These are phyloP conservation scores for Neurospora sp. DNA, from an alignment of 495 filamentous ascomycete species.

Conservation along the genomic window DNA sequence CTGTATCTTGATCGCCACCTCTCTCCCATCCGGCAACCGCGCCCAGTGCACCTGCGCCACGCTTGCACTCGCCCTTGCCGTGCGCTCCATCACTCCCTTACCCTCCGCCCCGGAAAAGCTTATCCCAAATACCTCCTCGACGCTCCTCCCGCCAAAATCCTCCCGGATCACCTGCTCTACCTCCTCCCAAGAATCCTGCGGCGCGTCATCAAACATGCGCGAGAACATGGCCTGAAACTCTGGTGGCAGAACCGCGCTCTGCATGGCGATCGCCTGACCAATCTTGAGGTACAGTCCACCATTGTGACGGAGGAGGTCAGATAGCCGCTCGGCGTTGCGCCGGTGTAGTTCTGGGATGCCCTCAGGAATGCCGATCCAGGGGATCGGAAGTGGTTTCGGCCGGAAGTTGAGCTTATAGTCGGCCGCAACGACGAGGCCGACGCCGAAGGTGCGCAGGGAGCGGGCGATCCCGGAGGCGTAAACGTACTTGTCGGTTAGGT, in stretches of 20 bases:
- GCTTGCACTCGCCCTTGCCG: slow-evolving; percentile 76
- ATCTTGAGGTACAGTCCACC: slow-evolving; percentile 96
- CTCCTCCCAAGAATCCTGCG: slow-evolving; percentile 85
- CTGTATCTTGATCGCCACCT: slow-evolving; percentile 94
- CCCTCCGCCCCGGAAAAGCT: slow-evolving; percentile 56
- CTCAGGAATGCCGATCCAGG: slow-evolving; percentile 40
- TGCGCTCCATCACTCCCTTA: slow-evolving; percentile 78
- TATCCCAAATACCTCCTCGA: slow-evolving; percentile 83
- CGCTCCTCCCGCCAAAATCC: slow-evolving; percentile 70
- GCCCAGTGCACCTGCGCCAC: slow-evolving; percentile 98
- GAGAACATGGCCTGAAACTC: slow-evolving; percentile 94
- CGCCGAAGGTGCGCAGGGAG: slow-evolving; percentile 68
- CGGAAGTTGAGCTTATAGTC: slow-evolving; percentile 98
- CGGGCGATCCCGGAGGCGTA: slow-evolving; percentile 72
- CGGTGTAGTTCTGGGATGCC: slow-evolving; percentile 65
- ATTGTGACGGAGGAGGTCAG: slow-evolving; percentile 68
- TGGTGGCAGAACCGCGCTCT: slow-evolving; percentile 82
- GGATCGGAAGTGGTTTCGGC: slow-evolving; percentile 54
- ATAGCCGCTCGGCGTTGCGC: slow-evolving; percentile 73
- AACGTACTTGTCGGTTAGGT: slow-evolving; percentile 56
- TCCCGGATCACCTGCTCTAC: slow-evolving; percentile 77
- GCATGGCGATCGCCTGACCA: slow-evolving; percentile 97
- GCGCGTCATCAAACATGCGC: slow-evolving; percentile 95
- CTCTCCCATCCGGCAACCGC: slow-evolving; percentile 65
- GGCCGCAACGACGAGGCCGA: slow-evolving; percentile 69